Evolutionary conservation across 2,329 filamentous ascomycete genomes (phyloP).

Genomic region (Onygena corvina): DNA sequence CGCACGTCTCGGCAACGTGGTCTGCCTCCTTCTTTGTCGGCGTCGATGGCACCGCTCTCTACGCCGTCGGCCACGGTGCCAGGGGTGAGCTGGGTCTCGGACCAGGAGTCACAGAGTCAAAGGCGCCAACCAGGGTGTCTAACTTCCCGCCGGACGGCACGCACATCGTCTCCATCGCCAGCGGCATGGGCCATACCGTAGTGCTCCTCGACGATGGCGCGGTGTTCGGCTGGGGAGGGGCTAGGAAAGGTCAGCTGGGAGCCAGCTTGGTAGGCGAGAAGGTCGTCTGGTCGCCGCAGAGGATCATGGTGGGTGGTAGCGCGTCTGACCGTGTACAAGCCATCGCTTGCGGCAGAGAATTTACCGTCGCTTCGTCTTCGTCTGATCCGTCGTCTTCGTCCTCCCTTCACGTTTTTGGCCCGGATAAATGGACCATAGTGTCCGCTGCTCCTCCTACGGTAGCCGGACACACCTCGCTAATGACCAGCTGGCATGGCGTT

Average conservation of each 20-base stretch:
- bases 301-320: conserved; percentile 32
- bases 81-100: conserved; percentile 65
- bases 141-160: conserved; percentile 52
- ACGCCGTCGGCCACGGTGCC: conserved; percentile 51
- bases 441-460: conserved; percentile 45
- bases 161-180: conserved; percentile 52
- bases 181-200: conserved; percentile 67
- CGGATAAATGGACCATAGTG: conserved; percentile 58
- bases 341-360: conserved; percentile 71
- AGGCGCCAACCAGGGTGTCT: conserved; percentile 39
- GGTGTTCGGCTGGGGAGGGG: conserved; percentile 79
- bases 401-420: conserved; percentile 50
- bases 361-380: conserved; percentile 51
- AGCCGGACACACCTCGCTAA: conserved; percentile 53
- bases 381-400: too few relatives aligned
- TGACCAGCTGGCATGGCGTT: conserved; percentile 71
- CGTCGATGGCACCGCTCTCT: conserved; percentile 39
- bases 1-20: conserved; percentile 62
- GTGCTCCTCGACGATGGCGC: conserved; percentile 61
- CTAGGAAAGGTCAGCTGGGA: conserved; percentile 74
- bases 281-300: conserved; percentile 48
- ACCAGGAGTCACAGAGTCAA: conserved; percentile 18
- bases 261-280: conserved; percentile 35
- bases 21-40: conserved; percentile 54
- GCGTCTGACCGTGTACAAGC: conserved; percentile 43